Percentiles rank a stretch among this genome's conserved stretches.
Conservation (phyloP, 2,329 filamentous ascomycete genomes). For the Colletotrichum coccodes region DNA sequence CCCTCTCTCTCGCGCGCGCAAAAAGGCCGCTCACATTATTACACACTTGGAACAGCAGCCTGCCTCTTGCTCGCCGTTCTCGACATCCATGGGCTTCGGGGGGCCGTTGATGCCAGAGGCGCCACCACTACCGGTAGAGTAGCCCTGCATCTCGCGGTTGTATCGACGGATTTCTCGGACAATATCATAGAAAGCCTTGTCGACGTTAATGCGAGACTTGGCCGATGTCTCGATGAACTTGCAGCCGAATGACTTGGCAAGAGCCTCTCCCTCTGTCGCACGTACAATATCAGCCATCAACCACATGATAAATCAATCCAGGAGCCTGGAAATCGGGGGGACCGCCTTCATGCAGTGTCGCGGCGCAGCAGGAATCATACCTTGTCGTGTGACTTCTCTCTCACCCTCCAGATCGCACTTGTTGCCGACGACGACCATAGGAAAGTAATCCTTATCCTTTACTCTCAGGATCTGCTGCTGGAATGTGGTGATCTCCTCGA, state of each 20-base stretch:
- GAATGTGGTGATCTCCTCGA: slow-evolving; percentile 98
- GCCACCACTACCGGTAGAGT: slow-evolving; percentile 76
- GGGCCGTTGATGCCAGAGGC: slow-evolving; percentile 70
- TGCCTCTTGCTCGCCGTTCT: slow-evolving; percentile 72
- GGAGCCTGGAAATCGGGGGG: not conserved
- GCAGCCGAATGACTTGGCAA: slow-evolving; percentile 91
- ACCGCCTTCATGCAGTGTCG: not conserved
- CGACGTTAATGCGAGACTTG: slow-evolving; percentile 97
- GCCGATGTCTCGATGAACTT: slow-evolving; percentile 99
- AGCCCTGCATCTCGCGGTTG: slow-evolving; percentile 97
- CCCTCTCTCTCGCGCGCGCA: slow-evolving; percentile 1
- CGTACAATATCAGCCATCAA: slow-evolving; percentile 8
- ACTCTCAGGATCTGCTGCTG: slow-evolving; percentile 98
- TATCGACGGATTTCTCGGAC: slow-evolving; percentile 97
- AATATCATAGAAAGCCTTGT: slow-evolving; percentile 98
- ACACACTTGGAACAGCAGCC: slow-evolving; percentile 90
- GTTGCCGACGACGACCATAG: slow-evolving; percentile 98
- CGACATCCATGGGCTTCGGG: slow-evolving; percentile 81
- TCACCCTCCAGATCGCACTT: slow-evolving; percentile 98
- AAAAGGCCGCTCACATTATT: slow-evolving; percentile 75
- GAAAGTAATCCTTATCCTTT: slow-evolving; percentile 99
- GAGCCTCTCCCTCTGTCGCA: slow-evolving; percentile 82
- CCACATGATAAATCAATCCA: not conserved
- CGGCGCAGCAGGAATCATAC: slow-evolving; percentile 61
- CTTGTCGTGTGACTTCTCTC: slow-evolving; percentile 90